Base-by-base conservation (phyloP, 2,329 filamentous ascomycete species). In the Elsinoe australis region DNA sequence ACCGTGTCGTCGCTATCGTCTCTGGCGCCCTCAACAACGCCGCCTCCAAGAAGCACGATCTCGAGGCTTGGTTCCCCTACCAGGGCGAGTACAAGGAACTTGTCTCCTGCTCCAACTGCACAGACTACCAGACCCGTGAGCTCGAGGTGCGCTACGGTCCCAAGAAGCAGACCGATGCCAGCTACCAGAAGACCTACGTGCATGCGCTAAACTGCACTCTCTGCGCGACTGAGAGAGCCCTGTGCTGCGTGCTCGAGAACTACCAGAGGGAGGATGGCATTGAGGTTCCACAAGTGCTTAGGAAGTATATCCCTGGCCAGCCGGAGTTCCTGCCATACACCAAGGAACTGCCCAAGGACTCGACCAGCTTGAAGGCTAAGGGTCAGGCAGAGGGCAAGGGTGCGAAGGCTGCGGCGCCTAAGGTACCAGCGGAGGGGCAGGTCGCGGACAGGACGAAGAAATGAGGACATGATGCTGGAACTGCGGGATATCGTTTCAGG, bases 81-180 rank as follows among this genome's bases (percentile, higher is more conserved):
- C 89, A 96, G 67, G 85, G 85, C 59, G 92, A 96, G 69, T 98
- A 96, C 77, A 96, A 96, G 55, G 92, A 96, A 71, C 79, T 98
- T 21, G 92, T 96, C 44, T 94, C 87, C 15, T 95, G 89, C 76
- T 94, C 87, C 53, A 98, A 98, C 71, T 98, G 92, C 73, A 94
- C 87, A 35, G 90, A 96, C 65, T 96, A 96, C 73, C 92, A 98
- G 73, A 88, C 87, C 18, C 79, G 92, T 49, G 89, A 88, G 57
- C 76, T 98, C 9, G 90, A 96, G 67, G 94, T 98, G 58, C 80
- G 92, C 51, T 95, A 83, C 60, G 90, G 92, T 39, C 75, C 80
- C 52, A 96, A 95, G 76, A 85, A 83, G 64, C 82, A 85, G 67
- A 89, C 82, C 21, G 87, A 89, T 36, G 66, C 65, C n/a, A 63